Evolutionary conservation across 169 alveolate species (phyloP), one percentile per base, ranked within the genome.

Genomic region (Theileria annulata): DNA sequence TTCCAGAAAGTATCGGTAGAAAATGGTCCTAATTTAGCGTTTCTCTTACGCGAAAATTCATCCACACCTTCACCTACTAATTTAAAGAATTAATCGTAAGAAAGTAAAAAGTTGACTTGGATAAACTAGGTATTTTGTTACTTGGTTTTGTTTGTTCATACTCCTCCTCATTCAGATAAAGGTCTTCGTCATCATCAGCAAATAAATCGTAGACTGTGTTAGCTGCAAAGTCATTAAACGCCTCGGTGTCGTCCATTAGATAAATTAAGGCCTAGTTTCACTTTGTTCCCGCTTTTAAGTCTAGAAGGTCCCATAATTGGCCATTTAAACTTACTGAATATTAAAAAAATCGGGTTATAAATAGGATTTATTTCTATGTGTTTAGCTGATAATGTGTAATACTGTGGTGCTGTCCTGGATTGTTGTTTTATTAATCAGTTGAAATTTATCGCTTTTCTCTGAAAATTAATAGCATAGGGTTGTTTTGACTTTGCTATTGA

Each of bases 121-220:
- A 3, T 12, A 3, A 59, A n/a, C n/a, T 56, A 30, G 17, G 28
- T 63, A 64, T 64, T 54, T 83, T 71, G 15, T 59, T 68, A 30
- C 67, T 59, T n/a, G 54, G 35, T 10, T 74, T 4, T 25, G 12
- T 21, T 23, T 59, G 37, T 10, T 63, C 64, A 68, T 75, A 75
- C 42, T 72, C 77, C 28, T 77, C 86, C 17, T 82, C 89, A 15
- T 82, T 30, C 49, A 27, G 42, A 62, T 23, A 62, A 30, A 28
- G 86, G 28, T 71, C 58, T 12, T 82, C 89, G 2, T 80, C 69
- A 4, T 82, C 89, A n/a, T 70, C 89, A n/a, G 82, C 89, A 33
- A 82, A 82, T 13, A 82, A 77, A 71, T 82, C 80, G 71, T 28
- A 13, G 19, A 2, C 23, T 62, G 71, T 62, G 71, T 62, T 62